Conservation (phyloP, 768 basidiomycete genomes). For the Obba rivulosa region DNA sequence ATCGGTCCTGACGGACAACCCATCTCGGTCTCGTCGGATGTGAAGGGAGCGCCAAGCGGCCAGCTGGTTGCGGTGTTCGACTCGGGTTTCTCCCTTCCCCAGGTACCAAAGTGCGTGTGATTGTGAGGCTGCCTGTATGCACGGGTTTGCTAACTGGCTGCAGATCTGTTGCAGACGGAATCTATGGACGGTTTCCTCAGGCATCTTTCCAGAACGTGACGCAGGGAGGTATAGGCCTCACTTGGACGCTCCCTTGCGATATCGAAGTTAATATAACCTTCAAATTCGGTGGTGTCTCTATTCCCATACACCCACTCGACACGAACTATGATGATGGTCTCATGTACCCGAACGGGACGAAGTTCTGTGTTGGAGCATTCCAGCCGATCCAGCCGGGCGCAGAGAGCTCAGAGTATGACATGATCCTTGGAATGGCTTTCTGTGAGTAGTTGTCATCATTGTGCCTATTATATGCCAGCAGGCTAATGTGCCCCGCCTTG, state of each 20-base stretch:
- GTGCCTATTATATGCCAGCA: not conserved
- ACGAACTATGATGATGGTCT: constrained; percentile 15
- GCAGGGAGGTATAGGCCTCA: constrained; percentile 10
- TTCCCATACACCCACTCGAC: constrained; percentile 32
- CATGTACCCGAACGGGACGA: constrained; percentile 22
- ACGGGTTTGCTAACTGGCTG: not conserved
- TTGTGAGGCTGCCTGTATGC: not conserved
- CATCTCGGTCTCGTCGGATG: constrained; percentile 9
- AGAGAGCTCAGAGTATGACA: constrained; percentile 21
- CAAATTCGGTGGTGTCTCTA: constrained; percentile 26
- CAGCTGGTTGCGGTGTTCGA: constrained; percentile 25
- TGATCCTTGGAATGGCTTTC: constrained; percentile 33
- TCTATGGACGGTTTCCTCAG: constrained; percentile 28
- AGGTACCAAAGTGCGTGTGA: constrained; percentile 24
- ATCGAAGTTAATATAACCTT: constrained; percentile 30
- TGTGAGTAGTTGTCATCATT: constrained; percentile 20
- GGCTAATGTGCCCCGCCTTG: not conserved
- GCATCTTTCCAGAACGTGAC: constrained; percentile 18
- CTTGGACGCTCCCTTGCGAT: constrained; percentile 29
- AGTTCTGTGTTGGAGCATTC: constrained; percentile 30
- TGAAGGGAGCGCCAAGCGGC: constrained; percentile 4
- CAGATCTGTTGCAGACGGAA: constrained; percentile 24
- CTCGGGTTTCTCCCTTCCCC: constrained; percentile 27
- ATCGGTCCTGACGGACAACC: constrained; percentile 30
- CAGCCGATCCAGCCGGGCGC: constrained; percentile 23